Evolutionary conservation across 148 eudicot species (phyloP).

Genomic region (Linanthus parryae): DNA sequence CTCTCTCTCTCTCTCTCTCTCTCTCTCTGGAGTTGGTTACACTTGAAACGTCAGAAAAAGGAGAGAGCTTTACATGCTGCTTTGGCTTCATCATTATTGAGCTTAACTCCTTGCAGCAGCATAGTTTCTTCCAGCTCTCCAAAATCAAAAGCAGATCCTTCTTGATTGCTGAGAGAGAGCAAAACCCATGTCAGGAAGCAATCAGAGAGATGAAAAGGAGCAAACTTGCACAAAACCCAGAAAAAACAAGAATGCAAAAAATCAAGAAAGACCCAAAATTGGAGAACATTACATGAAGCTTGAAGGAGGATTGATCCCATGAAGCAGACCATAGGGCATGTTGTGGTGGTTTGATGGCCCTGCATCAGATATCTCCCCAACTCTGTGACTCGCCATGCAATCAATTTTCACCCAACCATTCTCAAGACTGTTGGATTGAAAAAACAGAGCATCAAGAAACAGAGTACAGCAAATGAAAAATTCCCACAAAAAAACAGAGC

Average conservation of each 20-base stretch:
- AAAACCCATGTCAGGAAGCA: conserved; percentile 10
- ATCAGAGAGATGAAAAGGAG: neutral
- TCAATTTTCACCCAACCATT: conserved; percentile 25
- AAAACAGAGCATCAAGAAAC: neutral
- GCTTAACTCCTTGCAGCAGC: conserved; percentile 66
- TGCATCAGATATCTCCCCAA: conserved; percentile 44
- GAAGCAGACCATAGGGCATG: conserved; percentile 52
- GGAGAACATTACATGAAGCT: conserved; percentile 63
- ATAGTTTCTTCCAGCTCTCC: conserved; percentile 95
- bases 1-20: conserved; percentile 18
- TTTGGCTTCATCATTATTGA: conserved; percentile 61
- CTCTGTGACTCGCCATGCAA: conserved; percentile 83
- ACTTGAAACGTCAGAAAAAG: conserved; percentile 36
- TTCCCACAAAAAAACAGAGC: neutral
- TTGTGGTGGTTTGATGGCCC: conserved; percentile 70
- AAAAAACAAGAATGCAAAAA: neutral
- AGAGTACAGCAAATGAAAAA: neutral
- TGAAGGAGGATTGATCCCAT: conserved; percentile 37
- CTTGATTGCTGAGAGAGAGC: conserved; percentile 55
- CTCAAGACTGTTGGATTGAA: conserved; percentile 6
- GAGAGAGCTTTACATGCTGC: conserved; percentile 39
- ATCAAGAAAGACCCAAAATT: too few species aligned
- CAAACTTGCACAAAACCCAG: neutral
- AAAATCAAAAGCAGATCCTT: conserved; percentile 86
- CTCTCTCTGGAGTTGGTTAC: conserved; percentile 29